phyloP scores from a whole-genome alignment of 768 basidiomycete species.

The Boletus bicolor region DNA sequence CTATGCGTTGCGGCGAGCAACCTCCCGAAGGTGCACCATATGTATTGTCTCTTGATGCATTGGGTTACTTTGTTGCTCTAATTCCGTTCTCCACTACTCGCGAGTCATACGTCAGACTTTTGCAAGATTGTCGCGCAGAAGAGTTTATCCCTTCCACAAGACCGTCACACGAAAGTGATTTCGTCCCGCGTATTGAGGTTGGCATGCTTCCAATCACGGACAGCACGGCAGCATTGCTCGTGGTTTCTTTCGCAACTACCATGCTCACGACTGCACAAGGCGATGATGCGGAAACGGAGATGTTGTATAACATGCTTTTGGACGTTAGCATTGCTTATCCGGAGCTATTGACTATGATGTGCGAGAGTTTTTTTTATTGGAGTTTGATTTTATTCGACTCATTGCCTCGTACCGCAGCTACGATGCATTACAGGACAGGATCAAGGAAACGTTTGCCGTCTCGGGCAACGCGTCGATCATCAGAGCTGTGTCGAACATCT shows the following conservation, averaged over 20 bases:
- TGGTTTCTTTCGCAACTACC: conserved; percentile 70
- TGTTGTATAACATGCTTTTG: conserved; percentile 72
- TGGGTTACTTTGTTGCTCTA: conserved; percentile 79
- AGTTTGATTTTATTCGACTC: conserved; percentile 3
- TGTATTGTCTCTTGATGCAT: conserved; percentile 52
- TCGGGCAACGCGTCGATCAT: conserved; percentile 72
- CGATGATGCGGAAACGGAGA: conserved; percentile 78
- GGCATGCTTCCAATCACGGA: conserved; percentile 62
- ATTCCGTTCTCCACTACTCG: conserved; percentile 64
- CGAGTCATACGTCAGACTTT: conserved; percentile 53
- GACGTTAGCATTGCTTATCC: conserved; percentile 68
- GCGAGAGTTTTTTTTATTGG: conserved; percentile 33
- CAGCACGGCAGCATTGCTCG: conserved; percentile 61
- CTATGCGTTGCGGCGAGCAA: conserved; percentile 42
- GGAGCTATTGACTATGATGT: conserved; percentile 71
- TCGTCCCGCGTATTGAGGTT: conserved; percentile 52
- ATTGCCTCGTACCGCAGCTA: conserved; percentile 45
- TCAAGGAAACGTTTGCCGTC: conserved; percentile 68
- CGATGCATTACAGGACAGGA: conserved; percentile 70
- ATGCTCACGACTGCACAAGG: conserved; percentile 75
- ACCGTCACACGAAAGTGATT: conserved; percentile 39
- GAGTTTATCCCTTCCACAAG: conserved; percentile 39
- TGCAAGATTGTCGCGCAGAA: conserved; percentile 61
- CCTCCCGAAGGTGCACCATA: conserved; percentile 40
- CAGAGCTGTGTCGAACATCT: conserved; percentile 69